Base-by-base conservation (phyloP, 2,329 filamentous ascomycete genomes). In the Davidsoniella neocaledoniae region DNA sequence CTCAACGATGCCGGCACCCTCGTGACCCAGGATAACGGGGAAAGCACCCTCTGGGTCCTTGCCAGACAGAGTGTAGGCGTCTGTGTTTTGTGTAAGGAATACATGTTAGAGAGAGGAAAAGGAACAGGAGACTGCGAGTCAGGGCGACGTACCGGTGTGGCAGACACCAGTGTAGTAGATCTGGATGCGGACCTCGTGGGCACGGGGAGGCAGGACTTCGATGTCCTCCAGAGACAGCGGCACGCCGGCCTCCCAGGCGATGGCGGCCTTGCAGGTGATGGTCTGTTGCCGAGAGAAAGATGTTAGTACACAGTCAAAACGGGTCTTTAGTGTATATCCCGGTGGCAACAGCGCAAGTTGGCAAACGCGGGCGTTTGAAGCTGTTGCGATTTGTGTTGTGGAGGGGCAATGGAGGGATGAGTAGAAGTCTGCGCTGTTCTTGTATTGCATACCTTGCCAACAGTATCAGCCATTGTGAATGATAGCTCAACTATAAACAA, bases 111-210 rank as follows among this genome's bases (percentile, higher is more conserved):
- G 16, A 21, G 7, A 12, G 16, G 39, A 3, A 25, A 7, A 16
- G 23, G 39, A 9, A 10, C 16, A 16, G 19, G 21, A 16, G 8
- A 17, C 26, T 33, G n/a, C 12, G 29, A 5, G 26, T 43, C 29
- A 16, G 17, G 26, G 10, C 26, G 37, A 51, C 54, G 19, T 69
- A 91, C 86, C 86, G 64, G 90, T 98, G 72, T 98, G 91, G 74
- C 91, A 98, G 64, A 98, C 91, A 68, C 91, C 91, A 49, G 91
- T 98, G 73, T 95, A 93, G 74, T 90, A 82, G 64, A 96, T 86
- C 73, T 96, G 72, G 63, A 98, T 94, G 60, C 91, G 86, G 63
- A 98, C 91, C 71, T 98, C 91, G 69, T 94, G 78, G 54, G 90
- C 88, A 68, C 75, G 80, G 53, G 91, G 91, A 55, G 90, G 83